phyloP scores from a whole-genome alignment of 495 filamentous ascomycete species.

The Penicillium goetzii region DNA sequence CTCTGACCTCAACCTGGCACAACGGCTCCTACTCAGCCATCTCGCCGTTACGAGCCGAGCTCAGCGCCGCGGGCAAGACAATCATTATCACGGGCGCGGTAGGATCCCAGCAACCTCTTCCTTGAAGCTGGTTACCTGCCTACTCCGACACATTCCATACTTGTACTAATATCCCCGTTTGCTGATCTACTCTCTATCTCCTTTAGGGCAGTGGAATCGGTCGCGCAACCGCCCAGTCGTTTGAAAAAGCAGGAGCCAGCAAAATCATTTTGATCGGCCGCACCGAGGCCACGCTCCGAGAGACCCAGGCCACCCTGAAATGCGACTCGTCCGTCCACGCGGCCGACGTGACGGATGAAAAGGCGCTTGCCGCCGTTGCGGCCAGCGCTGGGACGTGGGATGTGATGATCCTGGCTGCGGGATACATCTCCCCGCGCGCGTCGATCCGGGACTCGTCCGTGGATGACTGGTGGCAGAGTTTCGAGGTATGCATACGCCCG shows the following conservation, averaged over 20 bases:
- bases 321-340: constrained; percentile 15
- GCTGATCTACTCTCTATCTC: not conserved
- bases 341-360: constrained; percentile 29
- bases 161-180: not conserved
- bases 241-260: constrained; percentile 40
- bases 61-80: constrained; percentile 46
- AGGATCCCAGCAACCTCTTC: not conserved
- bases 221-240: constrained; percentile 41
- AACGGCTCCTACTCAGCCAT: constrained; percentile 47
- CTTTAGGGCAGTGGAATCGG: constrained; percentile 42
- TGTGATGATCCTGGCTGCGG: constrained; percentile 39
- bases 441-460: constrained; percentile 28
- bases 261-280: constrained; percentile 43
- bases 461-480: constrained; percentile 42
- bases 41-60: constrained; percentile 40
- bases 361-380: constrained; percentile 25
- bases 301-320: constrained; percentile 17
- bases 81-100: constrained; percentile 54
- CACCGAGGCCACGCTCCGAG: constrained; percentile 26
- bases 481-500: constrained; percentile 33
- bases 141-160: not conserved
- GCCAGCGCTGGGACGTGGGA: constrained; percentile 37
- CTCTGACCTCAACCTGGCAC: constrained; percentile 38
- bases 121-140: not conserved
- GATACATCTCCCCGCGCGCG: constrained; percentile 27